Percentiles rank a stretch among this genome's conserved stretches.
phyloP scores from a whole-genome alignment of 345 rosid species.

The Eucalyptus polyanthemos region DNA sequence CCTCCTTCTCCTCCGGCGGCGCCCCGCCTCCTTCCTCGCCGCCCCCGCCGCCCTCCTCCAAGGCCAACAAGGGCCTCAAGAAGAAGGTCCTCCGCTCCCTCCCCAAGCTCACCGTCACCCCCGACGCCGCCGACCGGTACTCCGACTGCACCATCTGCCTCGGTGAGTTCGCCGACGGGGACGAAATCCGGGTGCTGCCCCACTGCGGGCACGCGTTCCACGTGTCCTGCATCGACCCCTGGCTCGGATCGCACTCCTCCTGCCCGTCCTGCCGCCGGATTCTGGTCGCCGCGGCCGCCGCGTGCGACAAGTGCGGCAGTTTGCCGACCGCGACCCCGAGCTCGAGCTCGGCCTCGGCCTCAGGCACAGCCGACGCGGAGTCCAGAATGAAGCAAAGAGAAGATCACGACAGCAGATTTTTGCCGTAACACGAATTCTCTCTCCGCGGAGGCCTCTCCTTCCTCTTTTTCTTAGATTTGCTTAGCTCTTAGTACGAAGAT shows the following conservation, averaged over 20 bases:
- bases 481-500: background rate
- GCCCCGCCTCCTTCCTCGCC: background rate
- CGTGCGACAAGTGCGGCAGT: conserved; percentile 22
- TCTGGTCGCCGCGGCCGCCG: conserved; percentile 4
- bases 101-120: conserved; percentile 47
- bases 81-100: conserved; percentile 73
- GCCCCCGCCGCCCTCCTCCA: conserved; percentile 12
- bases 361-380: background rate
- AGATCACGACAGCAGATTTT: background rate
- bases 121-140: conserved; percentile 28
- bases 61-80: conserved; percentile 71
- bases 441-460: background rate
- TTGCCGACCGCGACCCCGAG: background rate
- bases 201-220: conserved; percentile 93
- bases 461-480: background rate
- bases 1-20: conserved; percentile 9
- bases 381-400: background rate
- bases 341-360: background rate
- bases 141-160: conserved; percentile 82
- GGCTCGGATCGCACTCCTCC: conserved; percentile 91
- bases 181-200: conserved; percentile 73
- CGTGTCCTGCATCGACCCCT: conserved; percentile 75
- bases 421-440: background rate
- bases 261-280: conserved; percentile 72
- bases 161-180: conserved; percentile 56